Evolutionary conservation across 305 asterid genomes (phyloP), one percentile per base, ranked within the genome.

Genomic region (Solanum aculeatissimum): DNA sequence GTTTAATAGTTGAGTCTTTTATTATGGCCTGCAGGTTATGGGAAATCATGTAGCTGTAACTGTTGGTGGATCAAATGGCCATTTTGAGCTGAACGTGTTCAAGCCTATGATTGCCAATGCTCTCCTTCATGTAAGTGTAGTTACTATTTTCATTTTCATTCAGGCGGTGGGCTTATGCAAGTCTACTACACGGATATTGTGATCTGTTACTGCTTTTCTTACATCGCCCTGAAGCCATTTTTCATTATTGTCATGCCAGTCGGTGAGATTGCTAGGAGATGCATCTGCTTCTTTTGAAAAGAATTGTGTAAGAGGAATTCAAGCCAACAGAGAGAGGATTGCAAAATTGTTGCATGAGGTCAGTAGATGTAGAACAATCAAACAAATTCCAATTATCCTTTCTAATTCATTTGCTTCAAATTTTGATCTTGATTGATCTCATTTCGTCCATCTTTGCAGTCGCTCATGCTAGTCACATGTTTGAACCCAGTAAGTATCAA

Each of bases 201-300:
- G 10, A 27, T 63, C 11, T 14, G 18, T 14, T 23, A 14, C 23
- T 65, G 14, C 7, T 1, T 60, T n/a, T 19, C 53, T 12, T 65
- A 25, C 42, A 35, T 35, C 15, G 14, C 3, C 68, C 18, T 60
- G 27, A 23, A 23, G 27, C 53, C 18, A 49, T 18, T 32, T 63
- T 63, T 47, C 49, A 60, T 60, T 60, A 60, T 60, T 49, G 83
- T 80, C 69, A 85, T 82, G 72, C 53, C 88, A 94, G 99, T 96
- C 98, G 0, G 75, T 93, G 89, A 93, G 98, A 93, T 88, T 94
- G 95, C 90, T 96, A 65, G 98, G 95, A 58, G 99, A 96, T 88
- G 96, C 99, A 80, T 96, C 97, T 70, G 92, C 91, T 85, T 96
- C 99, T 57, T 94, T 96, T 82, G 98, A 96, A 89, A 93, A 94